phyloP scores from a whole-genome alignment of 2,329 filamentous ascomycete genomes.

The Stachybotrys chartarum region DNA sequence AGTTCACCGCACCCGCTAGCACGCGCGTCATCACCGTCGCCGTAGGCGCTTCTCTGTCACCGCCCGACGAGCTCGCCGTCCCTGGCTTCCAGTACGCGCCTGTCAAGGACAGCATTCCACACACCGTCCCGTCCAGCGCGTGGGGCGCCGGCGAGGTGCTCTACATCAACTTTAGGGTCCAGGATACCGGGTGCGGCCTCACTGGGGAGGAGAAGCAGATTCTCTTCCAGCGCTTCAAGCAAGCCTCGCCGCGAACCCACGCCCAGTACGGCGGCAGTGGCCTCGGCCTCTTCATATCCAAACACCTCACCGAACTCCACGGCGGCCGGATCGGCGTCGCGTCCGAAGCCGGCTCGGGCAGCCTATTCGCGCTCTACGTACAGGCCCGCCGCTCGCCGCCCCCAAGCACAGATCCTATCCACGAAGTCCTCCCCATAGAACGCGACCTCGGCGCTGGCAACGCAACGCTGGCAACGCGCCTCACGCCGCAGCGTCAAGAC shows the following conservation, averaged over 20 bases:
- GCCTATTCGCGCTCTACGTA: conserved; percentile 58
- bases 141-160: conserved; percentile 25
- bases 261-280: conserved; percentile 59
- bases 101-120: conserved; percentile 2
- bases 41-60: conserved; percentile 33
- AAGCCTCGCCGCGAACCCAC: conserved; percentile 42
- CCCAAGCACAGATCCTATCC: conserved; percentile 7
- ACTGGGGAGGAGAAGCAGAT: conserved; percentile 55
- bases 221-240: conserved; percentile 61
- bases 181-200: conserved; percentile 59
- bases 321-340: conserved; percentile 59
- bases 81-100: conserved; percentile 8
- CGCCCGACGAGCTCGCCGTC: neutral
- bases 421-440: conserved; percentile 1
- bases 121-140: conserved; percentile 13
- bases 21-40: conserved; percentile 37
- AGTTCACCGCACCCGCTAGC: conserved; percentile 51
- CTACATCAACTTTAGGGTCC: conserved; percentile 45
- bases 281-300: conserved; percentile 57
- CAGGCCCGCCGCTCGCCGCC: conserved; percentile 39
- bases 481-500: conserved; percentile 1
- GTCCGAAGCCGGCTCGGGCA: conserved; percentile 49
- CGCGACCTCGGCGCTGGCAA: neutral
- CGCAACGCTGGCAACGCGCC: neutral
- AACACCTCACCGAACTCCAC: conserved; percentile 56